These are phyloP conservation scores for Populus tomentosa DNA, from an alignment of 441 rosid species.

Conservation along the genomic window DNA sequence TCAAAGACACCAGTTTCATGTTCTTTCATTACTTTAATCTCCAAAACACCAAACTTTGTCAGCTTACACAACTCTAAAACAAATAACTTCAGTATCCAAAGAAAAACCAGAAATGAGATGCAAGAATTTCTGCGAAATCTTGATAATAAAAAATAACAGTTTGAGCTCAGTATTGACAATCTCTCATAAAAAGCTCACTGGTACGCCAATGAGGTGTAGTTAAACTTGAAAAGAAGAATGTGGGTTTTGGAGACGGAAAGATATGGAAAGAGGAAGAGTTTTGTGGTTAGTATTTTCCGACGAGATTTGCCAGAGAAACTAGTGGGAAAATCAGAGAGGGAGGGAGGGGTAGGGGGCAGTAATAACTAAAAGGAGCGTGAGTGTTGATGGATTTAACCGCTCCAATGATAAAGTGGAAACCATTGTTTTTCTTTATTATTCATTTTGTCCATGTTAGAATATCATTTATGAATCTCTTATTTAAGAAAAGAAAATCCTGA, in stretches of 20 bases:
- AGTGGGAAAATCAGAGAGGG: neutral
- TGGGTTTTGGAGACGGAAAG: neutral
- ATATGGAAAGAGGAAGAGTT: neutral
- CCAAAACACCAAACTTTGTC: slow-evolving; percentile 12
- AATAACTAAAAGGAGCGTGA: neutral
- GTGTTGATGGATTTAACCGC: slow-evolving; percentile 14
- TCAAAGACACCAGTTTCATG: slow-evolving; percentile 12
- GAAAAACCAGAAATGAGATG: neutral
- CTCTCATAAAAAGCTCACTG: neutral
- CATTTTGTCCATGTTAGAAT: neutral
- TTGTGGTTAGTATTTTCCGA: slow-evolving; percentile 11
- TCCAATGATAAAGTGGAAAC: slow-evolving; percentile 21
- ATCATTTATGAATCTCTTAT: no score
- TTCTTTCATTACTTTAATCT: slow-evolving; percentile 10
- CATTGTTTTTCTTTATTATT: neutral
- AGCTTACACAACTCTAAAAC: slow-evolving; percentile 16
- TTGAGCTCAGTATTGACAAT: neutral
- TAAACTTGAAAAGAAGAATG: neutral
- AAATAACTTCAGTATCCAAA: slow-evolving; percentile 2
- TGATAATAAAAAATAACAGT: neutral
- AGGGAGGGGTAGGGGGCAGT: neutral
- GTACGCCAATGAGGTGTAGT: neutral
- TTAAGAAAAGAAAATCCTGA: no score
- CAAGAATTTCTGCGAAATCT: slow-evolving; percentile 13
- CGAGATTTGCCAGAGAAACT: slow-evolving; percentile 22